Conservation (phyloP, 148 eudicot genomes). For the Vaccinium darrowii region DNA sequence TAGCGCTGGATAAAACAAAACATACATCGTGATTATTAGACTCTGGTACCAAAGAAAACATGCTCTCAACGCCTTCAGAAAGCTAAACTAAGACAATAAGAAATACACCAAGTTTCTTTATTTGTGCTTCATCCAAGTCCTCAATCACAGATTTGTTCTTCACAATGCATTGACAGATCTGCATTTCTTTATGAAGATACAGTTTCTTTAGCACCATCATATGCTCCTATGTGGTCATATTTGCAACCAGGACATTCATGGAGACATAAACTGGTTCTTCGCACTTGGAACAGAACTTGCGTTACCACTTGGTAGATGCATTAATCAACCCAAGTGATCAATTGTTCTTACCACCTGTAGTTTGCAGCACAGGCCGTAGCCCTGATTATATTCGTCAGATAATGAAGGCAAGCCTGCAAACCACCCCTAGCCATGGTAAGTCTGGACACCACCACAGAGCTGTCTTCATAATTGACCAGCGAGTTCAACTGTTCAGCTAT, state of each 20-base stretch:
- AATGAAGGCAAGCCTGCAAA: constrained; percentile 2
- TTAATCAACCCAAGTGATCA: neutral
- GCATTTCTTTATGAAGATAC: neutral
- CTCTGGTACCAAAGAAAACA: neutral
- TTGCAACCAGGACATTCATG: neutral
- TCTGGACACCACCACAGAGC: neutral
- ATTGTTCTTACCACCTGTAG: neutral
- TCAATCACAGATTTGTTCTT: constrained; percentile 5
- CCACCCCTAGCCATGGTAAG: neutral
- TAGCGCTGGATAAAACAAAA: neutral
- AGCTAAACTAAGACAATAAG: neutral
- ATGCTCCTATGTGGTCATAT: neutral
- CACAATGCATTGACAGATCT: neutral
- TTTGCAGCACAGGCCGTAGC: neutral
- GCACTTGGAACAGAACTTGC: neutral
- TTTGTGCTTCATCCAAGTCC: constrained; percentile 10
- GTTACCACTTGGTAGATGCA: neutral
- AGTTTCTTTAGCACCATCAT: neutral
- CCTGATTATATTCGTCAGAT: neutral
- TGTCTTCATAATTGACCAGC: neutral
- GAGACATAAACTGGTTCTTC: neutral
- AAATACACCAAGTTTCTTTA: neutral
- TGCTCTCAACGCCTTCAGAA: neutral
- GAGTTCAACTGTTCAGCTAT: neutral
- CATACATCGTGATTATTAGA: neutral